Evolutionary conservation across 257 asterid species (phyloP), one percentile per base, ranked within the genome.

Genomic region (Solanum virginianum): DNA sequence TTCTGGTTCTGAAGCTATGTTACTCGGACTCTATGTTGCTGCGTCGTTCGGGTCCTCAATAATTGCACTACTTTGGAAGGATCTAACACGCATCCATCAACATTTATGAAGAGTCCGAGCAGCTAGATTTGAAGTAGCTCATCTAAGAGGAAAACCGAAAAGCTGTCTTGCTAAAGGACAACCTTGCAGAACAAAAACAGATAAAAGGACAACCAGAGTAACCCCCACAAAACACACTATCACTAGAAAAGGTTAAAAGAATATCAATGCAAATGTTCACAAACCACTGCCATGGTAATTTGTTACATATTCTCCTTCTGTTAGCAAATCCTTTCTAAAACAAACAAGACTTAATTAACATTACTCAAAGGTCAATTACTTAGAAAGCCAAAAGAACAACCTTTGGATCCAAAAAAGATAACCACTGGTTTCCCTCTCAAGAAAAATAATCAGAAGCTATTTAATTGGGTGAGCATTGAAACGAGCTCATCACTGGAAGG

Each of bases 401-500:
- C 94, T 88, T 74, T 22, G 81, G 24, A 74, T 47, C 59, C 41
- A 10, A 16, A 17, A 36, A 36, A 16, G 15, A 36, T 3, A 69
- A 49, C 75, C 32, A 24, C 45, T 14, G 41, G 4, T 43, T 45
- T 43, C 91, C 83, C 41, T 41, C 54, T n/a, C 36, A 7, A 20
- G 26, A 4, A n/a, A 70, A 41, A 5, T 53, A 12, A 87, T 93
- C 89, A 95, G 89, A 93, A 96, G 82, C 99, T 96, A 71, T 94
- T 95, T 43, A 95, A 77, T 71, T 95, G 98, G 24, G 98, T 96
- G 85, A 95, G 98, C 98, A 95, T 96, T 14, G 99, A 96, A 57
- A 93, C 95, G 24, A 96, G 97, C 89, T 95, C 99, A 20, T 95
- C 99, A 54, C 93, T 95, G 5, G 99, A 96, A 85, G 99, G 98